phyloP scores from a whole-genome alignment of 2,329 filamentous ascomycete species.

The Diaporthe ampelina region DNA sequence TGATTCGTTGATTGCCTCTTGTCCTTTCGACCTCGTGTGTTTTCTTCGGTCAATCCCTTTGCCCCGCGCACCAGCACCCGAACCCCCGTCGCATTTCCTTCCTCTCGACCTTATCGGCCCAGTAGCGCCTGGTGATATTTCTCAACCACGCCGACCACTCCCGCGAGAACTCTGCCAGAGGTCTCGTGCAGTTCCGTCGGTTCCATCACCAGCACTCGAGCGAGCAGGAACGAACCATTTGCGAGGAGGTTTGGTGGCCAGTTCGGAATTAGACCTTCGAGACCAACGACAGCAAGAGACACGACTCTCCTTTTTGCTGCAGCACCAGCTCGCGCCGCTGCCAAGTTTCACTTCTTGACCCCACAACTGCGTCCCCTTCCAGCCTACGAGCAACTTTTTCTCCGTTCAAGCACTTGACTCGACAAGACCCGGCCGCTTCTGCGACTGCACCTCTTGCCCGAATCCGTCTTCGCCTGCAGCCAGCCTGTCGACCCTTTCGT shows the following conservation, averaged over 20 bases:
- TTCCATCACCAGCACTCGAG: neutral
- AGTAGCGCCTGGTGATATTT: constrained; percentile 3
- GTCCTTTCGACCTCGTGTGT: constrained; percentile 36
- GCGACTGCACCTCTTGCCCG: constrained; percentile 16
- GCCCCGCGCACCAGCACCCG: constrained; percentile 19
- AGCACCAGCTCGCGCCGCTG: constrained; percentile 39
- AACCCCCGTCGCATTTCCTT: constrained; percentile 29
- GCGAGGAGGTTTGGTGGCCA: constrained; percentile 17
- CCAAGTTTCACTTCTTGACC: constrained; percentile 41
- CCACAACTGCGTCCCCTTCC: constrained; percentile 28
- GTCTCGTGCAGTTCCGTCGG: neutral
- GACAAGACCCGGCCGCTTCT: constrained; percentile 26
- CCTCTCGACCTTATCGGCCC: constrained; percentile 3
- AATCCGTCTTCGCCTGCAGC: constrained; percentile 23
- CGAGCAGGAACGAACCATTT: constrained; percentile 12
- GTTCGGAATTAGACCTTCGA: constrained; percentile 18
- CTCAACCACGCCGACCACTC: neutral
- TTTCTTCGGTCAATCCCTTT: constrained; percentile 32
- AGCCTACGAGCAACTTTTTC: constrained; percentile 35
- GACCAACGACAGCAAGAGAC: constrained; percentile 25
- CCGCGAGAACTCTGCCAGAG: neutral
- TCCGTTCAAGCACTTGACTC: constrained; percentile 33
- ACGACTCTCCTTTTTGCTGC: constrained; percentile 40
- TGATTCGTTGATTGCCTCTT: constrained; percentile 41
- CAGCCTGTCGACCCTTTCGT: constrained; percentile 26